Conservation (phyloP, 345 rosid species). For the Eucalyptus brandiana region DNA sequence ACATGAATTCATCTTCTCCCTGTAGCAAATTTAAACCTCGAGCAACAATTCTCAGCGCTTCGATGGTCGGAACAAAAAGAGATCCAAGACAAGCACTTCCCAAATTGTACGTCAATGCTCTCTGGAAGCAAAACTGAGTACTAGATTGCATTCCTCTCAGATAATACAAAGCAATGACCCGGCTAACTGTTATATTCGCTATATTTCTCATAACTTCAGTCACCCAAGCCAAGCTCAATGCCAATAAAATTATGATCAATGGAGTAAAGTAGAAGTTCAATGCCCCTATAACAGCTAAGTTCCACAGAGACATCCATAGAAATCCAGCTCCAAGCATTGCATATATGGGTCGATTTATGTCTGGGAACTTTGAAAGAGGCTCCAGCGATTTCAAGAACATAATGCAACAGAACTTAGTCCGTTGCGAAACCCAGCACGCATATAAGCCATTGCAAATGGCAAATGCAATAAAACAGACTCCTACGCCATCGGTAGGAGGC, state of each 20-base stretch:
- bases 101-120: slow-evolving; percentile 65
- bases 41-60: slow-evolving; percentile 76
- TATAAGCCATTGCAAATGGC: slow-evolving; percentile 83
- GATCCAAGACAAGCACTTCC: slow-evolving; percentile 99
- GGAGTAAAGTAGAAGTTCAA: slow-evolving; percentile 52
- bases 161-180: slow-evolving; percentile 70
- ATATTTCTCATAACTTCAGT: slow-evolving; percentile 95
- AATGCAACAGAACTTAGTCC: slow-evolving; percentile 50
- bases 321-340: slow-evolving; percentile 82
- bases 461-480: slow-evolving; percentile 67
- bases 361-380: slow-evolving; percentile 65
- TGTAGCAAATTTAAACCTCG: slow-evolving; percentile 80
- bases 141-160: slow-evolving; percentile 91
- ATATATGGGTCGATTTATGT: slow-evolving; percentile 67
- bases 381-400: slow-evolving; percentile 54
- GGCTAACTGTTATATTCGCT: slow-evolving; percentile 70
- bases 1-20: slow-evolving; percentile 99
- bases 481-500: slow-evolving; percentile 75
- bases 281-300: slow-evolving; percentile 82
- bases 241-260: slow-evolving; percentile 36
- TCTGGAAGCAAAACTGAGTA: slow-evolving; percentile 75
- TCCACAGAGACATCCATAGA: slow-evolving; percentile 98
- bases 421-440: slow-evolving; percentile 77
- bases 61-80: slow-evolving; percentile 81
- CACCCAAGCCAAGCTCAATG: slow-evolving; percentile 66